phyloP scores from a whole-genome alignment of 2,329 filamentous ascomycete species.

The Claviceps sp. region DNA sequence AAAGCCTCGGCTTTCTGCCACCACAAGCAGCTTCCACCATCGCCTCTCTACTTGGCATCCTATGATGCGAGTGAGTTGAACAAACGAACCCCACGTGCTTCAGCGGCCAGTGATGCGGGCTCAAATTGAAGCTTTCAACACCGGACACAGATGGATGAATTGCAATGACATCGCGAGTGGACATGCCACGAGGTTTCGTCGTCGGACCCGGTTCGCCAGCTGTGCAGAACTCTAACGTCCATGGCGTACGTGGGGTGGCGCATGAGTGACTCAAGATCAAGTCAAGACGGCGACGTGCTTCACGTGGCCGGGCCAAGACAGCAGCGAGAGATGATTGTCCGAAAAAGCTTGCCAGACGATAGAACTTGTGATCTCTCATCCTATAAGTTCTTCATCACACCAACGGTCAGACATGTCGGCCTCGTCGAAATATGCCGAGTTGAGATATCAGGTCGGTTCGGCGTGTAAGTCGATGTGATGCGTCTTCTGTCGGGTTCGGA shows the following conservation, averaged over 20 bases:
- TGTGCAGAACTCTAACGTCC: background rate
- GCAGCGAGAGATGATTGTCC: background rate
- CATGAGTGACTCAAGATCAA: background rate
- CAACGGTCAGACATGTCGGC: background rate
- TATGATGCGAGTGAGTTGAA: background rate
- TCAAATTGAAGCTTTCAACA: background rate
- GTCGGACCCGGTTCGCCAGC: slow-evolving; percentile 17
- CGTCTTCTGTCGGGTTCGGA: background rate
- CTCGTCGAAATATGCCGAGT: background rate
- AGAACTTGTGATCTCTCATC: background rate
- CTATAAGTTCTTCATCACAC: background rate
- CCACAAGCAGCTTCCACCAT: background rate
- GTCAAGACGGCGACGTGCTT: background rate
- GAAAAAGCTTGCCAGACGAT: background rate
- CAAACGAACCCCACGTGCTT: slow-evolving; percentile 12
- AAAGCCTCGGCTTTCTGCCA: background rate
- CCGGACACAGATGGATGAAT: slow-evolving; percentile 7
- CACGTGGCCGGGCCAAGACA: background rate
- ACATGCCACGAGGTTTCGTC: slow-evolving; percentile 18
- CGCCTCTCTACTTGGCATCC: background rate
- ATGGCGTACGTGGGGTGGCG: background rate
- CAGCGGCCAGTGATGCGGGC: slow-evolving; percentile 1
- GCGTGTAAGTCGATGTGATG: background rate
- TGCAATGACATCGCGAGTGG: slow-evolving; percentile 8
- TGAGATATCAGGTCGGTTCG: background rate